phyloP scores from a whole-genome alignment of 2,329 filamentous ascomycete genomes.

The Teratosphaeria viscida region DNA sequence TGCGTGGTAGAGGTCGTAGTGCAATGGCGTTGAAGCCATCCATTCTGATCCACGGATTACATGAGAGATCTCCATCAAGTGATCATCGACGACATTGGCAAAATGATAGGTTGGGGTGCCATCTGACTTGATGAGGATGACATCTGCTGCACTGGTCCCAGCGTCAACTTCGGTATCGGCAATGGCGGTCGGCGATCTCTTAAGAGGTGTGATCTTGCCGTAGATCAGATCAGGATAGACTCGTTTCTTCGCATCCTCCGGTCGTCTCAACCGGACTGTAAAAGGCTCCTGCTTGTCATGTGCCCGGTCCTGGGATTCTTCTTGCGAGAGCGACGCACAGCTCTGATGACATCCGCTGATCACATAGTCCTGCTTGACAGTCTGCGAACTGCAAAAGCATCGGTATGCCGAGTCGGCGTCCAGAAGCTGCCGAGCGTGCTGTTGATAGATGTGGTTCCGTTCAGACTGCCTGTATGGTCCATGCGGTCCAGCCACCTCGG shows the following conservation, averaged over 20 bases:
- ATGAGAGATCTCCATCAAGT: slow-evolving; percentile 90
- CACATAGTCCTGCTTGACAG: slow-evolving; percentile 32
- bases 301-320: slow-evolving; percentile 62
- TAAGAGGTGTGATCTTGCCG: slow-evolving; percentile 46
- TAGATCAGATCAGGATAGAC: slow-evolving; percentile 69
- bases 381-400: slow-evolving; percentile 68
- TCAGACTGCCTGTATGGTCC: slow-evolving; percentile 89
- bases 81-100: slow-evolving; percentile 93
- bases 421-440: slow-evolving; percentile 60
- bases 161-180: slow-evolving; percentile 21
- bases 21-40: slow-evolving; percentile 85
- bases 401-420: slow-evolving; percentile 69
- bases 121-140: slow-evolving; percentile 82
- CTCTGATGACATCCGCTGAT: slow-evolving; percentile 57
- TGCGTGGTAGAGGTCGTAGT: slow-evolving; percentile 46
- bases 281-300: slow-evolving; percentile 54
- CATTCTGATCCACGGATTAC: slow-evolving; percentile 93
- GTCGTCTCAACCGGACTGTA: slow-evolving; percentile 64
- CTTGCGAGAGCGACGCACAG: slow-evolving; percentile 56
- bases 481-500: slow-evolving; percentile 66
- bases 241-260: slow-evolving; percentile 47
- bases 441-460: slow-evolving; percentile 59
- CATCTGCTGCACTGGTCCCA: slow-evolving; percentile 59
- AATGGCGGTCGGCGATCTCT: slow-evolving; percentile 17
- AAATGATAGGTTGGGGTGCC: slow-evolving; percentile 93